These are phyloP conservation scores for Solanum dulcamara DNA, from an alignment of 257 asterid genomes.

Conservation along the genomic window DNA sequence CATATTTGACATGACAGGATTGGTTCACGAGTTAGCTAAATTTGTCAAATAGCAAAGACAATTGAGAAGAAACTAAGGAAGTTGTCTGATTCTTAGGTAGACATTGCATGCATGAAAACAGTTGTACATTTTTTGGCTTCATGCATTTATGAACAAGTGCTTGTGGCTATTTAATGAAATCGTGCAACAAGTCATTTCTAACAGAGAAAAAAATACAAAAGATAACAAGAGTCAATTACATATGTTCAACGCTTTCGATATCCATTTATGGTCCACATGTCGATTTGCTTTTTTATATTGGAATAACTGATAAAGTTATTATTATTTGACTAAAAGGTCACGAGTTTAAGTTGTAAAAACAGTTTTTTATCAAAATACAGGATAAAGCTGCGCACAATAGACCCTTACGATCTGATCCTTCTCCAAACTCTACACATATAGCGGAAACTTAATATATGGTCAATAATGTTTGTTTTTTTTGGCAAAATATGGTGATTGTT, in stretches of 20 bases:
- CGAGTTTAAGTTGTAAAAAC: neutral
- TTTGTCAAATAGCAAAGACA: neutral
- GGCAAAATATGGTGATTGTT: neutral
- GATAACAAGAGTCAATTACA: neutral
- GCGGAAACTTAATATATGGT: neutral
- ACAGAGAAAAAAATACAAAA: neutral
- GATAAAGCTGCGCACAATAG: too few relatives aligned
- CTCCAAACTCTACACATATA: fast-evolving
- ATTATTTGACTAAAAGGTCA: neutral
- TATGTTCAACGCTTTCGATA: neutral
- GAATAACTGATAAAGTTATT: too few relatives aligned
- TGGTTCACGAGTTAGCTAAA: neutral
- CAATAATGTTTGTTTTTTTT: too few relatives aligned
- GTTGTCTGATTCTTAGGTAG: neutral
- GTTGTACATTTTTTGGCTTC: neutral
- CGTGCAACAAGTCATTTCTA: neutral
- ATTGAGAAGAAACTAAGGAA: neutral
- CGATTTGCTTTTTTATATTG: neutral
- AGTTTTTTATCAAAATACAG: neutral
- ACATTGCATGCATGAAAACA: neutral
- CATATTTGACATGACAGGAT: neutral
- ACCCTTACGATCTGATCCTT: neutral
- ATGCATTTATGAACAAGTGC: neutral
- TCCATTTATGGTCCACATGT: neutral
- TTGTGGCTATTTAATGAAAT: neutral